Evolutionary conservation across 2,329 filamentous ascomycete species (phyloP), one percentile per base, ranked within the genome.

Genomic region (Arthrobotrys conoides): DNA sequence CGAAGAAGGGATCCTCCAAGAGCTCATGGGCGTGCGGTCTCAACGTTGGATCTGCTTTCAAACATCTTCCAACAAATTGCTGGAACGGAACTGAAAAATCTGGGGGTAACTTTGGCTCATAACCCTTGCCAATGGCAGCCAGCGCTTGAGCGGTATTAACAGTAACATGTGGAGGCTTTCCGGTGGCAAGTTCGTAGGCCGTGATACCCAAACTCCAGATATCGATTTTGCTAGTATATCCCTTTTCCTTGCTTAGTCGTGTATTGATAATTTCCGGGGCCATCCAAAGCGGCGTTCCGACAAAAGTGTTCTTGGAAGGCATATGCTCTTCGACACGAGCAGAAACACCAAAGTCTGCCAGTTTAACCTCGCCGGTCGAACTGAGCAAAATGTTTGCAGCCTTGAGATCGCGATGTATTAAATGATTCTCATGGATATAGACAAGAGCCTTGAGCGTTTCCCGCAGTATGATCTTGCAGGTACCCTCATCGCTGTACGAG

Each of bases 351-450:
- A 99, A 99, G 84, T 99, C 96, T 49, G 96, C 96, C 82, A 99
- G 93, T 84, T 99, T 99, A 82, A 97, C 91, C 83, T 98, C 97
- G 95, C 99, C 98, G 81, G 94, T 88, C 65, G 90, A 90, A 84
- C 99, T 96, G 65, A 99, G 88, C 83, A 99, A 98, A 81, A 99
- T 91, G 84, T 99, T 99, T 57, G 96, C 96, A 87, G 97, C 98
- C 86, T 99, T 99, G 82, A 99, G 86, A 85, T 99, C 96, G 59
- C 96, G 90, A 85, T 99, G 96, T 61, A 98, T 97, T 79, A 99
- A 96, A 80, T 95, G 95, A 83, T 96, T 92, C 83, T 91, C 90
- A 84, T 99, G 96, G 87, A 99, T 92, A 84, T 99, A 99, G 0
- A 46, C 49, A 0, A 76, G 48, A 16, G 55, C 72, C 30, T 65